Evolutionary conservation across 495 filamentous ascomycete genomes (phyloP), one percentile per base, ranked within the genome.

Genomic region (Penicillium antarcticum): DNA sequence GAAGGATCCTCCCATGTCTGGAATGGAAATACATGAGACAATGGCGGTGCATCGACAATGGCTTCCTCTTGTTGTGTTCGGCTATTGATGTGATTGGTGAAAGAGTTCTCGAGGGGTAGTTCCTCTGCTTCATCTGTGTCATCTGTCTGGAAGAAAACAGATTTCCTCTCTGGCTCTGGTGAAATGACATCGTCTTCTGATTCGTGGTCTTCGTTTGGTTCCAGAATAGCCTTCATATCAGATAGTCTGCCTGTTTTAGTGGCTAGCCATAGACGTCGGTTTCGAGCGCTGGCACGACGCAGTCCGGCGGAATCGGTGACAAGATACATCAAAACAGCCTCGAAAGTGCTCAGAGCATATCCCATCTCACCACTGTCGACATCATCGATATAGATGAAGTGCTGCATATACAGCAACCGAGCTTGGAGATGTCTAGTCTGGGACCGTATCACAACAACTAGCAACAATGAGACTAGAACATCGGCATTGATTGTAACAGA

Each of bases 331-430:
- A 99, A 72, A 4, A 99, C 95, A 1, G 90, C 95, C 70, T 99
- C 95, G 42, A 96, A 88, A 1, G 95, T 99, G 63, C 92, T 97
- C 29, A 99, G 72, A 5, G 95, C 91, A 71, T 99, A 99, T 19
- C 95, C 95, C 75, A 92, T 87, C 72, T 99, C 95, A 29, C 95
- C 95, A 61, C 84, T 92, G 48, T 99, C 95, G 11, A 97, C 91
- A 75, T 97, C 95, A 54, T 97, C 92, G 33, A 94, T 88, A 65
- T 96, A 97, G 60, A 95, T 89, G 57, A 96, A 99, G 51, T 94
- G 87, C 45, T 91, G 87, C 83, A 99, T 95, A 63, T 97, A 97
- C 26, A 87, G 73, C 37, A 97, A 66, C 13, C 92, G 80, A 17
- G 95, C 91, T 58, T 95, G 88, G 18, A 97, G 78, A 72, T 96